Conservation (phyloP, 495 filamentous ascomycete species). For the Cenococcum geophilum region DNA sequence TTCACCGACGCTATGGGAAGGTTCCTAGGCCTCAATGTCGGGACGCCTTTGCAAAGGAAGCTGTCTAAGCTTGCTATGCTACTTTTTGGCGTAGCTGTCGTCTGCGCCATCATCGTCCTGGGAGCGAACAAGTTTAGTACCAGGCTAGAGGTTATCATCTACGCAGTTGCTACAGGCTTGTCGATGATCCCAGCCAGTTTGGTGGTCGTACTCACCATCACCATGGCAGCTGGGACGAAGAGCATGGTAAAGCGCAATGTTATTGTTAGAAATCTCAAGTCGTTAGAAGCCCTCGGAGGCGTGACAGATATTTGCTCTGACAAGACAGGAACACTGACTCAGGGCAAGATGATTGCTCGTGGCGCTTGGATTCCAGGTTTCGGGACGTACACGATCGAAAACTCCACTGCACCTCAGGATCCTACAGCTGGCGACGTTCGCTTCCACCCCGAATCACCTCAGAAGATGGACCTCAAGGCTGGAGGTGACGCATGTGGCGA, state of each 20-base stretch:
- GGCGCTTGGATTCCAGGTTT: conserved; percentile 47
- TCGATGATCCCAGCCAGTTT: conserved; percentile 66
- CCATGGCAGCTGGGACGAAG: conserved; percentile 68
- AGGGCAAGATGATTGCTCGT: conserved; percentile 56
- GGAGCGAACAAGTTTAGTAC: conserved; percentile 56
- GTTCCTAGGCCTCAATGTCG: conserved; percentile 50
- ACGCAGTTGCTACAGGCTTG: conserved; percentile 48
- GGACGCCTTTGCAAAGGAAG: conserved; percentile 60
- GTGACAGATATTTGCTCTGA: conserved; percentile 52
- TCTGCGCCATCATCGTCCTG: conserved; percentile 66
- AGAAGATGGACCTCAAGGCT: conserved; percentile 32
- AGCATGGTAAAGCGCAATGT: conserved; percentile 67
- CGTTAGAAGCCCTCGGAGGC: conserved; percentile 56
- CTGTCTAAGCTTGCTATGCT: conserved; percentile 63
- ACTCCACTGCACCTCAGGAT: conserved; percentile 34
- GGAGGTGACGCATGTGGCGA: conserved; percentile 32
- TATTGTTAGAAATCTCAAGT: conserved; percentile 62
- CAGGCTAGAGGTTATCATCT: conserved; percentile 62
- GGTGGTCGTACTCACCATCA: conserved; percentile 70
- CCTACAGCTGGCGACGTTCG: conserved; percentile 34
- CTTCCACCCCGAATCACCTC: conserved; percentile 25
- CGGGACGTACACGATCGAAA: conserved; percentile 37
- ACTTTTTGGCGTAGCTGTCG: conserved; percentile 61
- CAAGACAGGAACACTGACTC: conserved; percentile 66
- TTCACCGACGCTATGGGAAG: conserved; percentile 58